Conservation (phyloP, 148 eudicot genomes). For the Pharnaceum exiguum region DNA sequence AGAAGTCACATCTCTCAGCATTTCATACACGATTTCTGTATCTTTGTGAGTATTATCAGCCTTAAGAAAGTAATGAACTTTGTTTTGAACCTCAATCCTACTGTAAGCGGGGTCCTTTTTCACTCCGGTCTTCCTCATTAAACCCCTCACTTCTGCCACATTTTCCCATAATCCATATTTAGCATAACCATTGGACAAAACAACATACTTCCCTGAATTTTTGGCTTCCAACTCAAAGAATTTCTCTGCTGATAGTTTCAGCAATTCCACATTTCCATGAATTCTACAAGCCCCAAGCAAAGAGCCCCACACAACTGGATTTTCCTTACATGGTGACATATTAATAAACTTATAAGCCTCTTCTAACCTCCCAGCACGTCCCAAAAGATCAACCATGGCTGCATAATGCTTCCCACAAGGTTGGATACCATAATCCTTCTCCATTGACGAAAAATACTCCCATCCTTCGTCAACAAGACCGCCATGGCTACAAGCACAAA, state of each 20-base stretch:
- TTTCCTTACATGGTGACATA: conserved; percentile 49
- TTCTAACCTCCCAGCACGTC: conserved; percentile 73
- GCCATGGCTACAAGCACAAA: conserved; percentile 91
- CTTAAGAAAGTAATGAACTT: conserved; percentile 62
- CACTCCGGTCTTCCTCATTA: conserved; percentile 59
- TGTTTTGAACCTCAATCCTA: conserved; percentile 68
- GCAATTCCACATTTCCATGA: conserved; percentile 67
- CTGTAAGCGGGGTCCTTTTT: conserved; percentile 81
- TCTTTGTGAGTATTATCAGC: conserved; percentile 54
- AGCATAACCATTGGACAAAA: conserved; percentile 66
- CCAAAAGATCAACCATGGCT: conserved; percentile 78
- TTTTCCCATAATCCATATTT: conserved; percentile 51
- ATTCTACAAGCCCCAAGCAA: conserved; percentile 72
- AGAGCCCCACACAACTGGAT: conserved; percentile 77
- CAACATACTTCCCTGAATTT: conserved; percentile 76
- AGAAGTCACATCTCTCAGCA: conserved; percentile 45
- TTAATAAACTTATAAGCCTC: conserved; percentile 67
- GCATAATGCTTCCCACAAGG: conserved; percentile 71
- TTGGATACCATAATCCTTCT: conserved; percentile 58
- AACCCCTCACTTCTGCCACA: conserved; percentile 63
- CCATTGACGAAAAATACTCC: conserved; percentile 61
- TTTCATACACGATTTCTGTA: conserved; percentile 35
- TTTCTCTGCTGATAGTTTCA: conserved; percentile 49
- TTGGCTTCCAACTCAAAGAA: conserved; percentile 61
- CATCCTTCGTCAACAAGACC: conserved; percentile 79